These are phyloP conservation scores for Thelonectria olida DNA, from an alignment of 2,329 filamentous ascomycete genomes.

Conservation along the genomic window DNA sequence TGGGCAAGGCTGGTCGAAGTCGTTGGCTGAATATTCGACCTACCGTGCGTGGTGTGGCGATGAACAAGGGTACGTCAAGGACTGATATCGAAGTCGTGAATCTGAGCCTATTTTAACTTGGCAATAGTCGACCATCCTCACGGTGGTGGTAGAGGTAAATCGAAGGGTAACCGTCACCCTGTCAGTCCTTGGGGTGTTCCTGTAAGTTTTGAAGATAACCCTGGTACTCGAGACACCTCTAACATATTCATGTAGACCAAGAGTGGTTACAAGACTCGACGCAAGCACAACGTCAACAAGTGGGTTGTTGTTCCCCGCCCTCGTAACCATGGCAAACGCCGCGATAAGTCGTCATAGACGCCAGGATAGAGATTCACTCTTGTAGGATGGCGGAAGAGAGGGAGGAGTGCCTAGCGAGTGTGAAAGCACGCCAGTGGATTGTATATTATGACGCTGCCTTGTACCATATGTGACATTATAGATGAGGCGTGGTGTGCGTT, in stretches of 20 bases:
- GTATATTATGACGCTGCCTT: slow-evolving; percentile 44
- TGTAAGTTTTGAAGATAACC: slow-evolving; percentile 64
- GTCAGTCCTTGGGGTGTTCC: slow-evolving; percentile 97
- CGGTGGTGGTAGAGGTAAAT: slow-evolving; percentile 98
- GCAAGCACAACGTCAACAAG: slow-evolving; percentile 89
- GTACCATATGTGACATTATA: slow-evolving; percentile 48
- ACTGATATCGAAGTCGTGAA: not conserved
- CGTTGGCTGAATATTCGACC: slow-evolving; percentile 95
- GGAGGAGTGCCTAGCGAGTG: slow-evolving; percentile 25
- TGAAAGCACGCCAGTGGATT: slow-evolving; percentile 36
- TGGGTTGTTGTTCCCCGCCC: slow-evolving; percentile 85
- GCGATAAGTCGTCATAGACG: slow-evolving; percentile 63
- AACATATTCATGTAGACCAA: slow-evolving; percentile 64
- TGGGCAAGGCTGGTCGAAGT: slow-evolving; percentile 94
- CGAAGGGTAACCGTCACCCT: slow-evolving; percentile 95
- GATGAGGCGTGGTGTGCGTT: slow-evolving; percentile 30
- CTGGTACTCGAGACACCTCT: slow-evolving; percentile 10
- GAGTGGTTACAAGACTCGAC: slow-evolving; percentile 90
- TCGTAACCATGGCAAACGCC: slow-evolving; percentile 91
- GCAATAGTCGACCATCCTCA: slow-evolving; percentile 87
- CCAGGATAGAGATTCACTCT: slow-evolving; percentile 29
- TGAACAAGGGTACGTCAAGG: slow-evolving; percentile 84
- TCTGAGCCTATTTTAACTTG: slow-evolving; percentile 28
- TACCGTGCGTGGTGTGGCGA: slow-evolving; percentile 95
- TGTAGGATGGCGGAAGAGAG: slow-evolving; percentile 1